Evolutionary conservation across 192 early-diverging fungal species (phyloP), one percentile per base, ranked within the genome.

Genomic region (Umbelopsis sp.): DNA sequence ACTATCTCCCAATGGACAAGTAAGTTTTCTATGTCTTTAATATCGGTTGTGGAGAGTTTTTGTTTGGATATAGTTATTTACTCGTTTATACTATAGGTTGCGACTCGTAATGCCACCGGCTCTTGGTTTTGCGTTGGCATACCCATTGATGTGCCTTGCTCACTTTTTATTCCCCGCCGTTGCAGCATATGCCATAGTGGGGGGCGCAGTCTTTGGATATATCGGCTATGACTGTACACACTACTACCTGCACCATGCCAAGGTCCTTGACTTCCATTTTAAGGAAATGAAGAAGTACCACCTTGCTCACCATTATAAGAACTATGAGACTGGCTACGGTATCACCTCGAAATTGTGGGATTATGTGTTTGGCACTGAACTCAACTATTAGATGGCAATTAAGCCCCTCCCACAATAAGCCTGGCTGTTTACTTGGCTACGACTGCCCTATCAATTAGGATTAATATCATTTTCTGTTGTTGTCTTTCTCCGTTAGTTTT

Each of bases 91-190:
- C 29, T 20, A 38, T 74, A 93, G 91, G 77, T 74, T 96, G 82
- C 91, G 97, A 11, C 89, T 98, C n/a, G 97, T 98, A 7, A 96
- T 97, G 94, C 97, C 97, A 14, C 95, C 97, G 24, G 93, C 89
- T 22, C 87, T 98, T 34, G 90, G 82, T 0, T 73, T 93, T 36
- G 77, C 83, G 11, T 82, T 98, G n/a, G 86, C 89, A 2, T 67
- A 80, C 54, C 92, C 89, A 59, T 77, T 93, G 50, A 71, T 91
- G 71, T 73, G 68, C 29, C 34, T 81, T 71, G 72, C 80, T 74
- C 83, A 82, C 67, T 44, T 77, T 69, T 71, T 95, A 47, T 89
- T 95, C 67, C 85, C 92, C n/a, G 74, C 74, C 1, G 80, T 81
- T 25, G 84, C 87, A 75, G 85, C 88, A 0, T 88, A 92, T 62